These are phyloP conservation scores for Acrocalymma vagum DNA, from an alignment of 2,329 filamentous ascomycete genomes.

Conservation along the genomic window DNA sequence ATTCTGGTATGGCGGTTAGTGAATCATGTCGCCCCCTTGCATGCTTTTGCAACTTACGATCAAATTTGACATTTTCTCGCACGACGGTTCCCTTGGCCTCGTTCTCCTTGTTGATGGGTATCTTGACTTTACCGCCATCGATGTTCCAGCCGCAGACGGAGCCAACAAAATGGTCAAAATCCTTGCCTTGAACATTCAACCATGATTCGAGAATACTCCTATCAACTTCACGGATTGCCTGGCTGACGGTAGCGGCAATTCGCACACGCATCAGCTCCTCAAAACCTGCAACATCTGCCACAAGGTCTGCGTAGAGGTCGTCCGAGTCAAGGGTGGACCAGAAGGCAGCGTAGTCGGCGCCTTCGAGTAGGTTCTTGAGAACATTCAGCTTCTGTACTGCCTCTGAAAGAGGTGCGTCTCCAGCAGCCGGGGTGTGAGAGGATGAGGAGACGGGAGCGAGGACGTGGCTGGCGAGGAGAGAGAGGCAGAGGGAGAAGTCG, in stretches of 20 bases:
- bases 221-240: slow-evolving; percentile 80
- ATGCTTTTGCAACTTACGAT: slow-evolving; percentile 69
- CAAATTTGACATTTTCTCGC: slow-evolving; percentile 91
- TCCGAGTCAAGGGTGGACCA: slow-evolving; percentile 93
- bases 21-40: not conserved
- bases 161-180: slow-evolving; percentile 60
- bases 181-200: slow-evolving; percentile 56
- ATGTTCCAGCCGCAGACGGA: slow-evolving; percentile 81
- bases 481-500: slow-evolving; percentile 92
- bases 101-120: slow-evolving; percentile 87
- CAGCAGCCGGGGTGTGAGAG: slow-evolving; percentile 60
- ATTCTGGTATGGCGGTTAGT: slow-evolving; percentile 36
- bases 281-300: slow-evolving; percentile 92
- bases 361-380: slow-evolving; percentile 87
- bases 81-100: slow-evolving; percentile 97
- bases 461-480: slow-evolving; percentile 88
- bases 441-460: slow-evolving; percentile 67
- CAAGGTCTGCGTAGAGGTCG: slow-evolving; percentile 93
- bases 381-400: slow-evolving; percentile 86
- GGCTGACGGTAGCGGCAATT: slow-evolving; percentile 87
- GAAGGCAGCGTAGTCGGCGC: slow-evolving; percentile 89
- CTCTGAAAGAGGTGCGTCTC: slow-evolving; percentile 78
- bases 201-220: slow-evolving; percentile 57
- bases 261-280: slow-evolving; percentile 91
- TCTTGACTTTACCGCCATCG: slow-evolving; percentile 71